Evolutionary conservation across 179 eudicot genomes (phyloP), one percentile per base, ranked within the genome.

Genomic region (Amaranthus tricolor): DNA sequence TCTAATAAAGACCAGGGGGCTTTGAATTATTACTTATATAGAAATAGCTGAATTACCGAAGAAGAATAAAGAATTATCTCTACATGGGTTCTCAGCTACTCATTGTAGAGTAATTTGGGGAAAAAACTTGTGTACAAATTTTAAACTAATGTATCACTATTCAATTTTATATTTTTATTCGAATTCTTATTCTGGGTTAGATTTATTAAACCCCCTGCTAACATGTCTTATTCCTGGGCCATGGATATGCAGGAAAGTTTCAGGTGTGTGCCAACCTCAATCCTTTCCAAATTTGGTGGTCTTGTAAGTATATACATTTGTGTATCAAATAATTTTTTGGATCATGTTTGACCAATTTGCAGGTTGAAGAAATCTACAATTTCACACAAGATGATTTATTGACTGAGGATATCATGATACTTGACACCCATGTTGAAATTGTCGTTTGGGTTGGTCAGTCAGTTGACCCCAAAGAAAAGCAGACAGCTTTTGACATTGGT

Each of bases 371-470:
- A 87, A 77, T 96, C 74, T 83, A 87, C 86, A 96, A 90, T 81
- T 96, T 93, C 70, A 83, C 91, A 19, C 99, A 96, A 86, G 99
- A 96, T 84, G 99, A 96, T 82, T 81, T 96, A 68, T 82, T 96
- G 86, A 88, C 98, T 9, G 99, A 96, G 82, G 99, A 96, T 80
- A 80, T 96, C 71, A 81, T 96, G 91, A 87, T 96, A 82, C 90
- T 96, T 65, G 98, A 96, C 80, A 88, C 99, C 74, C 97, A 86
- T 80, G 89, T 93, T 71, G 99, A 96, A 82, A 93, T 94, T 78
- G 86, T 91, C 81, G 87, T 91, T 77, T 96, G 99, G 99, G 86
- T 96, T 79, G 99, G 99, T 70, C 98, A 96, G 81, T 87, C 97
- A 40, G 90, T 84, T 47, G 97, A 91, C 70, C 76, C 93, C 67